Evolutionary conservation across 495 filamentous ascomycete genomes (phyloP), one percentile per base, ranked within the genome.

Genomic region (Penicillium tannophilum): DNA sequence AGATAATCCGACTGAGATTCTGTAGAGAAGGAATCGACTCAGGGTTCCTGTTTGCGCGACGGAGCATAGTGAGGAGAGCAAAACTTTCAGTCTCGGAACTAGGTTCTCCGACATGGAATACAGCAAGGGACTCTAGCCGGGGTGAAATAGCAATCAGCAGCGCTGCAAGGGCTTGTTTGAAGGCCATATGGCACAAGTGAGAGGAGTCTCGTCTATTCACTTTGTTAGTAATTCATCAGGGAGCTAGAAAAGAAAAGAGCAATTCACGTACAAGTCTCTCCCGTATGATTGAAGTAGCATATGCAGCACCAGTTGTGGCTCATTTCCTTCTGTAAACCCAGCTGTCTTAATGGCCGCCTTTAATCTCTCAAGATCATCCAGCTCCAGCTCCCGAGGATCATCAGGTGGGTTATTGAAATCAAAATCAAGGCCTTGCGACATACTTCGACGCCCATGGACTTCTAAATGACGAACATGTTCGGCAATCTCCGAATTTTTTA

Each of bases 1-100:
- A 58, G 31, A 35, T 45, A 10, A 58, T 52, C 6, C 39, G 12
- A 24, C 20, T 23, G n/a, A 52, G 36, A 17, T 58, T 52, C 28
- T 58, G 39, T 24, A 54, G 52, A 43, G 44, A 44, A 10, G 52
- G 36, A 54, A 54, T 24, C 24, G 52, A 6, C 26, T 42, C 11
- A 6, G 35, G 20, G 23, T 23, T 42, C 23, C 16, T 31, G 36
- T 54, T 54, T 44, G 36, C 52, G 28, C 52, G 52, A 30, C 52
- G 52, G 24, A 54, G 23, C 26, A 54, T 20, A 8, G 12, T 42
- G 2, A 54, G 36, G 23, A 54, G n/a, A 44, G 20, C 11, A 44
- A 33, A 24, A 23, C 23, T 5, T 23, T 46, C 10, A 24, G 7
- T 24, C 43, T 46, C 17, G 7, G 43, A 46, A 23, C 17, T 46